Percentiles rank a stretch among this genome's conserved stretches.
phyloP scores from a whole-genome alignment of 352 stramenopile genomes.

The Pythium dissimile region DNA sequence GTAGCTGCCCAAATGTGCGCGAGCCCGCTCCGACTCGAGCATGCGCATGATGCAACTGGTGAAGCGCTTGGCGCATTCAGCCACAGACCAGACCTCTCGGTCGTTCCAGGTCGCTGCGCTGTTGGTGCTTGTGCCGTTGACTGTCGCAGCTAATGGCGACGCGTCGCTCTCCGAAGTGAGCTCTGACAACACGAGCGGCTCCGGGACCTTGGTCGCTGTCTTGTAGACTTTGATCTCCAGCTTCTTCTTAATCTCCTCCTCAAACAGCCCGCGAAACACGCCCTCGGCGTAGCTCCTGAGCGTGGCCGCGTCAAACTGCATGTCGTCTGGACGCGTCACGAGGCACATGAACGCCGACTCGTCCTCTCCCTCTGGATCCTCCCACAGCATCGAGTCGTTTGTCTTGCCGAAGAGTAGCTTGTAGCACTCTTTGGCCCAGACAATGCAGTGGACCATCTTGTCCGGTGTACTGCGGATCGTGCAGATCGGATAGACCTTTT shows the following conservation, averaged over 20 bases:
- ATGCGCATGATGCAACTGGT: conserved; percentile 58
- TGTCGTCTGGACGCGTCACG: conserved; percentile 41
- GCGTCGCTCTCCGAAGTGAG: conserved; percentile 15
- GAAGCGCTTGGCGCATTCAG: conserved; percentile 89
- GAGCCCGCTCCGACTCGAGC: conserved; percentile 47
- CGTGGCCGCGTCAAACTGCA: conserved; percentile 36
- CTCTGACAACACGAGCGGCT: conserved; percentile 65
- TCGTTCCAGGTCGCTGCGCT: conserved; percentile 65
- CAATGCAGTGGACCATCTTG: conserved; percentile 99
- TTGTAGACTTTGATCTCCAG: conserved; percentile 97
- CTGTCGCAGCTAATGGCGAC: conserved; percentile 13
- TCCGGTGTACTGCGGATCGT: conserved; percentile 98
- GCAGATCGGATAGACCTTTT: conserved; percentile 99
- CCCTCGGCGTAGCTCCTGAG: conserved; percentile 63
- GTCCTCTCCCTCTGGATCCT: conserved; percentile 74
- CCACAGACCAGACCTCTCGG: conserved; percentile 83
- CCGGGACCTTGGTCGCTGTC: conserved; percentile 88
- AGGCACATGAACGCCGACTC: conserved; percentile 85
- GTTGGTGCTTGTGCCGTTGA: conserved; percentile 13
- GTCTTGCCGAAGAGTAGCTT: conserved; percentile 85
- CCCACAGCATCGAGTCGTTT: conserved; percentile 95
- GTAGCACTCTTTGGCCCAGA: conserved; percentile 95
- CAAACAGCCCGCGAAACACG: conserved; percentile 91
- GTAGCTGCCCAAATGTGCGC: conserved; percentile 66
- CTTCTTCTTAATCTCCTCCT: conserved; percentile 95